Evolutionary conservation across 768 basidiomycete genomes (phyloP), one percentile per base, ranked within the genome.

Genomic region (Mycena epipterygia): DNA sequence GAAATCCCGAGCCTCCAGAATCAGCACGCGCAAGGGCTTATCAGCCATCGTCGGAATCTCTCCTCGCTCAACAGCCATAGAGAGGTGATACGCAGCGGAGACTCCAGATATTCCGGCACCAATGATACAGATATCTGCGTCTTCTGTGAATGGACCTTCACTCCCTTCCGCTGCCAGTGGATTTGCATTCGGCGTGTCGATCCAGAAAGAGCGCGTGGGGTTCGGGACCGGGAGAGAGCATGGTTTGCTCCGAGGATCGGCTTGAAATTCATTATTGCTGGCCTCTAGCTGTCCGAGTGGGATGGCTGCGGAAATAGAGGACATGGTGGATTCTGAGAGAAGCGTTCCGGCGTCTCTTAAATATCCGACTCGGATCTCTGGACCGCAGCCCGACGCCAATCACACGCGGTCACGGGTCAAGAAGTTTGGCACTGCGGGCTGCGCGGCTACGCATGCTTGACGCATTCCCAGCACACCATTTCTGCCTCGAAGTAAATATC

Each of bases 1-100:
- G 79, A 96, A 92, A 76, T 95, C 91, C 73, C 96, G 84, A 5
- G 95, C 96, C 76, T 97, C 96, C 12, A 98, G 79, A 16, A 97
- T 84, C 27, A 90, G 88, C 1, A 91, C 84, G 32, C 82, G 89
- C 55, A 88, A 70, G 21, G 83, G 75, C 44, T 72, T 51, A 37
- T 71, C 68, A 23, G 63, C 39, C n/a, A 21, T 27, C 58, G 14
- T 37, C 1, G 64, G 35, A 75, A 70, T 42, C 49, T 68, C 67
- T 64, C 74, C 51, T 72, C 75, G 67, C 51, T 70, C 74, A 37
- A 78, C 57, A 11, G 74, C 72, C 58, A 83, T 80, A 5, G 89
- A 81, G 30, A 96, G 82, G 75, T 95, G 92, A 79, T 93, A 94
- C 4, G 93, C 93, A 7, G 89, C 86, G 30, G 89, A 89, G 14